These are phyloP conservation scores for Dictyostelium brefeldianum DNA, from an alignment of 78 protist species.

Conservation along the genomic window DNA sequence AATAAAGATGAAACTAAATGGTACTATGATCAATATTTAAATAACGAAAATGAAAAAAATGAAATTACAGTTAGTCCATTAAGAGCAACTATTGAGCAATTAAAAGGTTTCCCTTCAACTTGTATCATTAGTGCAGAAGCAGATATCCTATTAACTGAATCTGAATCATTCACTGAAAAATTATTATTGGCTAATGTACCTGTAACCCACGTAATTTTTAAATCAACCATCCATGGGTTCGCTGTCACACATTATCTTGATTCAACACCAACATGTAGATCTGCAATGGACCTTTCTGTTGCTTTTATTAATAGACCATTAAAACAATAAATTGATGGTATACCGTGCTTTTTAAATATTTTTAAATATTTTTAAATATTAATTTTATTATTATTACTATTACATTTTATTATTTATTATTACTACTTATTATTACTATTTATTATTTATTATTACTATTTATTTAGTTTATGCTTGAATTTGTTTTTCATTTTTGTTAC, in stretches of 20 bases:
- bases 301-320: neutral
- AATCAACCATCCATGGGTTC: conserved; percentile 26
- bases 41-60: neutral
- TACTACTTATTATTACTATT: neutral
- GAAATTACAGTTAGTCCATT: neutral
- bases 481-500: neutral
- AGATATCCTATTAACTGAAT: neutral
- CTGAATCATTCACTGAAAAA: neutral
- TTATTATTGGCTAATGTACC: neutral
- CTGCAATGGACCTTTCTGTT: conserved; percentile 19
- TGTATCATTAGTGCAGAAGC: neutral
- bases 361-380: no score
- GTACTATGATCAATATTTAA: conserved; percentile 9
- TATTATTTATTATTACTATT: neutral
- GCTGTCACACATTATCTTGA: neutral
- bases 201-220: neutral
- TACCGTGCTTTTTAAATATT: no score
- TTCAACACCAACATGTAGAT: conserved; percentile 13
- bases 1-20: neutral
- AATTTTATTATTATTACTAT: no score
- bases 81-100: conserved; percentile 17
- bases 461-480: neutral
- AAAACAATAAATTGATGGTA: no score
- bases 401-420: no score
- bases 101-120: neutral